Base-by-base conservation (phyloP, 164 flowering plant genomes). In the Pachysandra terminalis region DNA sequence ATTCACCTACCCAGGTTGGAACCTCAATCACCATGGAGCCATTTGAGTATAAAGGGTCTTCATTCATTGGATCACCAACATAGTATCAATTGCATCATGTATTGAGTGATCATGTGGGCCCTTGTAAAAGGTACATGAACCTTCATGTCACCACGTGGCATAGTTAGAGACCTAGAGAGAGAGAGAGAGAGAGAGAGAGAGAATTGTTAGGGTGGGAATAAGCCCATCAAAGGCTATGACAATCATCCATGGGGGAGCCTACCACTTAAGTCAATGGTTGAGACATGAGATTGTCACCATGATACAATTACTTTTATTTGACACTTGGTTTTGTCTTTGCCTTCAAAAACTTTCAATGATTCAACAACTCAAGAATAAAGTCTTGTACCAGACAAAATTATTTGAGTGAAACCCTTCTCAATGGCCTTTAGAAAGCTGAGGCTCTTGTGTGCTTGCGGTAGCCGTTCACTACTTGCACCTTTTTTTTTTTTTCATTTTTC, bases 331-430 rank as follows among this genome's bases (percentile, higher is more conserved):
- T 72, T 63, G 56, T 73, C 61, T 74, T 72, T 48, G 64, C 71
- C 71, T 52, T 69, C 49, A n/a, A 67, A 68, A 28, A 61, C 57
- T 45, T 48, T 74, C 66, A 70, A 73, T 75, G 9, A 75, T 72
- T 55, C 24, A 9, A n/a, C 16, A 15, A 35, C 22, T 19, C 24
- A 56, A 45, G 17, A 60, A 48, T 40, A 37, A 70, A 63, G 69
- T 3, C 19, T 66, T 57, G 72, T 73, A 73, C 67, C 41, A 51
- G 82, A 81, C 85, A 79, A 69, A 75, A 81, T 81, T 76, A 81
- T 81, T 79, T 49, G 61, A 73, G 59, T 35, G 59, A 74, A 56
- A 75, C 68, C 21, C 28, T 32, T 32, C 7, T 7, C 7, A 32
- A 32, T 7, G 5, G 5, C 37, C 3, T 7, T 32, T 32, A 3